Percentiles rank a stretch among this genome's conserved stretches.
phyloP scores from a whole-genome alignment of 2,329 filamentous ascomycete genomes.

The Scytalidium sp. region DNA sequence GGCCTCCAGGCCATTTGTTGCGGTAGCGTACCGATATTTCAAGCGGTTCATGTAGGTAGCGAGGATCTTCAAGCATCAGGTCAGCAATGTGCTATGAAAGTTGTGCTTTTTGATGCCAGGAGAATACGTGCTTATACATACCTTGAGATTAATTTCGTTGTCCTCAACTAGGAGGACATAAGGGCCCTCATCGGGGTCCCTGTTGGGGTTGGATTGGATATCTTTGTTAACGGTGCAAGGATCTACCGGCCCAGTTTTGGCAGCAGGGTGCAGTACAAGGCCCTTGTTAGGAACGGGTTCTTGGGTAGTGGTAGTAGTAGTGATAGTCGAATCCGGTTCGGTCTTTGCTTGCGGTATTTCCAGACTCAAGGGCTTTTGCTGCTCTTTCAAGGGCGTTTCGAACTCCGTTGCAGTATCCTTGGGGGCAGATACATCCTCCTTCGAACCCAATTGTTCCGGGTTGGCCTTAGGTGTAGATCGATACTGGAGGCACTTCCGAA shows the following conservation, averaged over 20 bases:
- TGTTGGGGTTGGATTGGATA: background rate
- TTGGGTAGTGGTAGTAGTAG: background rate
- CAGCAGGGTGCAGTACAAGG: background rate
- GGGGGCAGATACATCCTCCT: background rate
- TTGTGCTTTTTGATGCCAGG: no score
- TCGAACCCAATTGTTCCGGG: background rate
- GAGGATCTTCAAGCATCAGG: conserved; percentile 14
- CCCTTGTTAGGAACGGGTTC: background rate
- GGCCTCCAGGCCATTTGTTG: conserved; percentile 43
- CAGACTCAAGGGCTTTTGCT: no score
- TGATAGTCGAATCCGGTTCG: conserved; percentile 6
- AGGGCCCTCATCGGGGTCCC: conserved; percentile 1
- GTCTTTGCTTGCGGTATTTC: conserved; percentile 8
- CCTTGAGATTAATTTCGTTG: conserved; percentile 33
- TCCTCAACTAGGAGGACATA: conserved; percentile 35
- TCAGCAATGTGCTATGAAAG: background rate
- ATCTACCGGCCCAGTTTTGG: background rate
- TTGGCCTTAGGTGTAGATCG: background rate
- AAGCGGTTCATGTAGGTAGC: conserved; percentile 18
- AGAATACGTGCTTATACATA: no score
- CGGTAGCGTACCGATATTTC: conserved; percentile 27
- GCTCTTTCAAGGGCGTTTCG: background rate
- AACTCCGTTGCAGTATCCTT: background rate
- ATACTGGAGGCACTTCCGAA: background rate
- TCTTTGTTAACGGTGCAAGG: background rate